phyloP scores from a whole-genome alignment of 1,284 basidiomycete species.

The Cryptococcus sp. region DNA sequence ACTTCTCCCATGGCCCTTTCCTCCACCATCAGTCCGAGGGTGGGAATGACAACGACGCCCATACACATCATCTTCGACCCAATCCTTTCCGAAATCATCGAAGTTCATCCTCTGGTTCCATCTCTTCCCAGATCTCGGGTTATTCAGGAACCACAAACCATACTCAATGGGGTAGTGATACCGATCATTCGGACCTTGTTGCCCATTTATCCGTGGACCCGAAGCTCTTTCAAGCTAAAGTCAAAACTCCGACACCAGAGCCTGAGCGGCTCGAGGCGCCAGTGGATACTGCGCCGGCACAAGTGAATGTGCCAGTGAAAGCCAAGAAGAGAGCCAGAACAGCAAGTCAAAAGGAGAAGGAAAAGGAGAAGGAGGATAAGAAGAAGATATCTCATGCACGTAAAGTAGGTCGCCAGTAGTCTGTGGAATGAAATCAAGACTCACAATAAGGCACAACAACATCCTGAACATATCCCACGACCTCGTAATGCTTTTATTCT shows the following conservation, averaged over 20 bases:
- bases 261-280: not conserved
- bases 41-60: too few relatives aligned
- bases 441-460: too few relatives aligned
- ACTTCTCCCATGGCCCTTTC: not conserved
- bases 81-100: not conserved
- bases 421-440: too few relatives aligned
- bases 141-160: not conserved
- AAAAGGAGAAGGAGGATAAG: conserved; percentile 8
- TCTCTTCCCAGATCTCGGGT: not conserved
- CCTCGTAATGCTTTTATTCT: conserved; percentile 94
- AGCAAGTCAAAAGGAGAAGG: conserved; percentile 1
- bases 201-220: not conserved
- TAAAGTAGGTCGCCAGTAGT: conserved; percentile 35
- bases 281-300: conserved; percentile 1
- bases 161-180: not conserved
- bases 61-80: not conserved
- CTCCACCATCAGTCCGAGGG: not conserved
- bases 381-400: conserved; percentile 39
- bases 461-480: conserved; percentile 73
- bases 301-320: not conserved
- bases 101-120: not conserved
- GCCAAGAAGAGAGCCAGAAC: conserved; percentile 1
- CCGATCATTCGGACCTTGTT: not conserved
- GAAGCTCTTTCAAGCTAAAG: not conserved
- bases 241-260: not conserved